A percentile compares a stretch with the other conserved stretches of the same genome.
These are phyloP conservation scores for Halophytophthora polymorphica DNA, from an alignment of 352 stramenopile genomes.

Conservation along the genomic window DNA sequence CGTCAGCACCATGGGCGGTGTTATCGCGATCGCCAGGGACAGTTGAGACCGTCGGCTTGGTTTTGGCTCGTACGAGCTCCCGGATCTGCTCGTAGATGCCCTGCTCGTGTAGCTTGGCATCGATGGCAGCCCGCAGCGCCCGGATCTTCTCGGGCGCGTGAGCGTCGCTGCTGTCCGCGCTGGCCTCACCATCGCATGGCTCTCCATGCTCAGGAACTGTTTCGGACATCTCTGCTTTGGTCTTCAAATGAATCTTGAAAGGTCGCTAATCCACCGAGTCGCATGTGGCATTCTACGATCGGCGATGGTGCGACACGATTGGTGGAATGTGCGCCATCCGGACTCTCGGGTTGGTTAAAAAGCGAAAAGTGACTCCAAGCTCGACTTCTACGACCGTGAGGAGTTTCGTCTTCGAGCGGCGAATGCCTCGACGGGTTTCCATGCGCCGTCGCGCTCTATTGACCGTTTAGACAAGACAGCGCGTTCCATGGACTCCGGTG, in stretches of 20 bases:
- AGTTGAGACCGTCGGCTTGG: neutral
- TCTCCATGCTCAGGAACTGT: slow-evolving; percentile 9
- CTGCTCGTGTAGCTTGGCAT: slow-evolving; percentile 71
- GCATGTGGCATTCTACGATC: too few relatives aligned
- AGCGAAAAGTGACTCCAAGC: too few relatives aligned
- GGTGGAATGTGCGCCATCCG: too few relatives aligned
- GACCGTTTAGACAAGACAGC: too few relatives aligned
- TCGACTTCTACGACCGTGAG: too few relatives aligned
- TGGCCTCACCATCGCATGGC: neutral
- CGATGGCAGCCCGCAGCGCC: slow-evolving; percentile 56
- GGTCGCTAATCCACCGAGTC: too few relatives aligned
- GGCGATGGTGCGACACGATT: too few relatives aligned
- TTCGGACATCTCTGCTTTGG: slow-evolving; percentile 12
- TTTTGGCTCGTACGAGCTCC: slow-evolving; percentile 44
- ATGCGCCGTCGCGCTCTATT: too few relatives aligned
- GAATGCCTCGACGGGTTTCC: too few relatives aligned
- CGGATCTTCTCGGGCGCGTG: slow-evolving; percentile 35
- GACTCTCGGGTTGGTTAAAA: too few relatives aligned
- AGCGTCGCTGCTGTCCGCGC: neutral
- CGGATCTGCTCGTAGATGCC: slow-evolving; percentile 77
- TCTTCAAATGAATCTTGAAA: neutral
- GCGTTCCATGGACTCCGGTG: slow-evolving; percentile 14
- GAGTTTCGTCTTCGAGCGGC: too few relatives aligned
- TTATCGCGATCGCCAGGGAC: slow-evolving; percentile 1
- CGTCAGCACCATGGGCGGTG: slow-evolving; percentile 1